A percentile compares a stretch with the other conserved stretches of the same genome.
These are phyloP conservation scores for Pelargonium myrrhifolium DNA, from an alignment of 441 rosid genomes.

Conservation along the genomic window DNA sequence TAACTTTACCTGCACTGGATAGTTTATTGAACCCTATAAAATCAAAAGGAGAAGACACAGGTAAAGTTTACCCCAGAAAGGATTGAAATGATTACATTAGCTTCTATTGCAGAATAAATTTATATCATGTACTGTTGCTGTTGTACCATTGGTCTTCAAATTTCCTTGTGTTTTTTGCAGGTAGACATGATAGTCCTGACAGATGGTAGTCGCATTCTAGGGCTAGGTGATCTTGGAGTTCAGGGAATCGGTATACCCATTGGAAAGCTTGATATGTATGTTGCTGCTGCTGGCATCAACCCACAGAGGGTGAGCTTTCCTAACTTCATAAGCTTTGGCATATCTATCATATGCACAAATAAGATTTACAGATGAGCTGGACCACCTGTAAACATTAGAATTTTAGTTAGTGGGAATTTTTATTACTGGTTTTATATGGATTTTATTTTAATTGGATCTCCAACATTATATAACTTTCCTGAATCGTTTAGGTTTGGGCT, in stretches of 20 bases:
- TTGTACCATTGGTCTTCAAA: slow-evolving; percentile 7
- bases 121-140: neutral
- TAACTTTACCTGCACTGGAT: too few relatives aligned
- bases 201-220: slow-evolving; percentile 95
- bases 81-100: too few relatives aligned
- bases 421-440: neutral
- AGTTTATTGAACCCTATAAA: too few relatives aligned
- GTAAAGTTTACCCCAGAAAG: too few relatives aligned
- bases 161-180: slow-evolving; percentile 29
- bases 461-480: too few relatives aligned
- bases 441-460: slow-evolving; percentile 6
- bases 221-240: slow-evolving; percentile 97
- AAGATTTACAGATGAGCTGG: neutral
- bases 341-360: slow-evolving; percentile 1
- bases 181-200: slow-evolving; percentile 98
- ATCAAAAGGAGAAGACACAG: too few relatives aligned
- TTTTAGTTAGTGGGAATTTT: too few relatives aligned
- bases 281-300: slow-evolving; percentile 93
- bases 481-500: too few relatives aligned
- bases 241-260: slow-evolving; percentile 97
- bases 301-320: slow-evolving; percentile 54
- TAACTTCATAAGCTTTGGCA: neutral
- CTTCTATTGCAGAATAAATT: too few relatives aligned
- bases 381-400: neutral
- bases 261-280: slow-evolving; percentile 94